These are phyloP conservation scores for Fusarium globosum DNA, from an alignment of 2,329 filamentous ascomycete species.

Conservation along the genomic window DNA sequence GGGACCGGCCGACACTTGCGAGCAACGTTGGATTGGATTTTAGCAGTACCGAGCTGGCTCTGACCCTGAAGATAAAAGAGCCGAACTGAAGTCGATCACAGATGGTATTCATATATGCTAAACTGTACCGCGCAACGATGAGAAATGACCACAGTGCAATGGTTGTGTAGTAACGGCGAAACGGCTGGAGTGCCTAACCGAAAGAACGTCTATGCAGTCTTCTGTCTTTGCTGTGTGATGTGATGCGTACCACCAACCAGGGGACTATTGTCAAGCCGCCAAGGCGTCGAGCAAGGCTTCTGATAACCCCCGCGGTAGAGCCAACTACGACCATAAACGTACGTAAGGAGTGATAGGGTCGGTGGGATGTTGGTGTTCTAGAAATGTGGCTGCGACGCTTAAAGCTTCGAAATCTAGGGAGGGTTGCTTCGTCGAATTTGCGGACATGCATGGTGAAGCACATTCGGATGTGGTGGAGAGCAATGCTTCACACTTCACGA, in stretches of 20 bases:
- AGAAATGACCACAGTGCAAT: neutral
- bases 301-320: conserved; percentile 5
- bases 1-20: conserved; percentile 42
- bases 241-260: conserved; percentile 15
- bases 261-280: conserved; percentile 10
- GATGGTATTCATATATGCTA: neutral
- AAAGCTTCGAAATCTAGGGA: conserved; percentile 22
- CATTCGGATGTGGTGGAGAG: conserved; percentile 5
- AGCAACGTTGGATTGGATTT: conserved; percentile 34
- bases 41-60: conserved; percentile 27
- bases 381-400: conserved; percentile 34
- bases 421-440: conserved; percentile 23
- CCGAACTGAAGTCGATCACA: conserved; percentile 8
- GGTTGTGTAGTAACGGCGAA: neutral
- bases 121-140: neutral
- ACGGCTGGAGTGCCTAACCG: neutral
- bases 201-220: conserved; percentile 3
- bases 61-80: conserved; percentile 20
- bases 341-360: conserved; percentile 3
- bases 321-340: conserved; percentile 8
- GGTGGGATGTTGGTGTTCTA: conserved; percentile 26
- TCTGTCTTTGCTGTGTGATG: conserved; percentile 5
- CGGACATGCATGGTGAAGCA: conserved; percentile 24
- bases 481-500: conserved; percentile 14
- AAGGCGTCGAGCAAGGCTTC: conserved; percentile 10